Evolutionary conservation across 441 rosid species (phyloP), one percentile per base, ranked within the genome.

Genomic region (Adansonia grandidieri): DNA sequence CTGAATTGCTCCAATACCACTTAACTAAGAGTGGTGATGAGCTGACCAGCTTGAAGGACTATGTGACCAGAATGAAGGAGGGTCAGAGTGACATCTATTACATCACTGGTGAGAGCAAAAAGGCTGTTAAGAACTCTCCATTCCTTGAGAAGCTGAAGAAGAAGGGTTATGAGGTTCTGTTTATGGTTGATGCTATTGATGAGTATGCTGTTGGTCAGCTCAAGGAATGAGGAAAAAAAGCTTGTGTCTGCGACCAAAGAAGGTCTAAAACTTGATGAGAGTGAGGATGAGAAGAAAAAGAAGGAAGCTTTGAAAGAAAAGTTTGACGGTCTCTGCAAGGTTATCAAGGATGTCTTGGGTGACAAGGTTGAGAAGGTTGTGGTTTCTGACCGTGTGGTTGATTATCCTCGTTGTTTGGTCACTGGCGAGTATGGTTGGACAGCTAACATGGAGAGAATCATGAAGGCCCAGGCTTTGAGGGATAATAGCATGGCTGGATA

Each of bases 21-120:
- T 89, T 92, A 4, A 90, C 94, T 78, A 90, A 90, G 89, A 90
- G 94, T 2, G 94, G 91, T 11, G 92, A 90, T 32, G 94, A 89
- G 75, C 22, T 90, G 89, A 90, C 94, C 5, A 89, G 92, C 75
- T 80, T 90, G 79, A 90, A 90, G 83, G 94, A 90, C 60, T 90
- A 90, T 51, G 94, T 90, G 81, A 90, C 92, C 37, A 88, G 94
- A 69, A 89, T 90, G 94, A 88, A 89, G 87, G 94, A 90, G 81
- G 92, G 94, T 0, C 94, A 90, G 82, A 80, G 17, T 4, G 94
- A 90, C 60, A 90, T 90, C 75, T 90, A 77, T 82, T 90, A 89
- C 83, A 90, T 90, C 79, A 90, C 94, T 0, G 94, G 94, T 32
- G 94, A 90, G 80, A 90, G 94, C 81, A 90, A 90, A 57, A 90